Base-by-base conservation (phyloP, 352 stramenopile species). In the Nothophytophthora sp. region DNA sequence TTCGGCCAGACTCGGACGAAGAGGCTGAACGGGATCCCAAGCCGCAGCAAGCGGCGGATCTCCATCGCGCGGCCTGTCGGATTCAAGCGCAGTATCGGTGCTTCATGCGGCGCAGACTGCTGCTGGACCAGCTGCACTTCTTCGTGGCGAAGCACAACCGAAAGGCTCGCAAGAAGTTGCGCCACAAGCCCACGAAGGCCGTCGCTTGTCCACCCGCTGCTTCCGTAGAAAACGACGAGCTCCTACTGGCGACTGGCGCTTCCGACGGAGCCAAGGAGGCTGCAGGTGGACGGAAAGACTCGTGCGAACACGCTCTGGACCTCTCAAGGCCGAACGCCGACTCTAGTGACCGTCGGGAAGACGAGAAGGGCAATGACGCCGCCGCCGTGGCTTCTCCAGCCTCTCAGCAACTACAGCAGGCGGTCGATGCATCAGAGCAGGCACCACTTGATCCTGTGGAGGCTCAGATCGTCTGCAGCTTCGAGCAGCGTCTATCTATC, bases 11-110 rank as follows among this genome's bases (percentile, higher is more conserved):
- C 27, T 28, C 18, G 18, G 43, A 47, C 20, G 33, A 47, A 51
- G 29, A 12, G 16, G 23, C 19, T n/a, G 20, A 50, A 7, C 32
- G 37, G 32, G 13, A 49, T 38, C 18, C 7, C 10, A 37, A 13
- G 7, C 1, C 30, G 22, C 25, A 49, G 13, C 22, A 24, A 15
- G 11, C 43, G 9, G 9, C 13, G 13, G 20, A 3, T 18, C n/a
- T 45, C 16, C 19, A 47, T 25, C 35, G 42, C 2, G 19, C 40
- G n/a, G 20, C 32, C 36, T 32, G 27, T 18, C 60, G 56, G 15
- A 76, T 81, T 19, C 67, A 79, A 60, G 41, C 36, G 3, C 71
- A 76, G 32, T 81, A 79, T 43, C 67, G 64, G 35, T 62, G 51
- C 22, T 76, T 73, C 46, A 28, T 51, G 11, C 52, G 50, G 4